These are phyloP conservation scores for Aspergillus awamori DNA, from an alignment of 2,329 filamentous ascomycete species.

Conservation along the genomic window DNA sequence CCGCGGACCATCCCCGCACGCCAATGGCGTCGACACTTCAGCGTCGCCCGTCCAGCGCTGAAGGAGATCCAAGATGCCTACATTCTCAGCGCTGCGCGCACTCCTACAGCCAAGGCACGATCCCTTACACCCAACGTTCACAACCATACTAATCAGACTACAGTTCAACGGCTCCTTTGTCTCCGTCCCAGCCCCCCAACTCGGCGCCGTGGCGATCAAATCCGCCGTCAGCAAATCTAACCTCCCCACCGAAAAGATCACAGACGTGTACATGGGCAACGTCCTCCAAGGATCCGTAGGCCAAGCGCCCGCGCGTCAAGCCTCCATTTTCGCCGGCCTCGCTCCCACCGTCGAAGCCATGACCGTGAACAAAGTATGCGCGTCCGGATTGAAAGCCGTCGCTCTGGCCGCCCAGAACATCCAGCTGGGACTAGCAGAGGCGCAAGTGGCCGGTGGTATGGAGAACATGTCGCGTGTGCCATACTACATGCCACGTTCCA, in stretches of 20 bases:
- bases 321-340: conserved; percentile 83
- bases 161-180: conserved; percentile 94
- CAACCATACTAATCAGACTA: neutral
- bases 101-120: conserved; percentile 81
- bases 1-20: conserved; percentile 40
- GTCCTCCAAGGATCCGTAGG: conserved; percentile 83
- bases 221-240: conserved; percentile 84
- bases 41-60: conserved; percentile 49
- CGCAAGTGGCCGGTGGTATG: conserved; percentile 92
- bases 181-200: conserved; percentile 78
- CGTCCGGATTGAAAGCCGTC: conserved; percentile 91
- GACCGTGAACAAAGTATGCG: conserved; percentile 98
- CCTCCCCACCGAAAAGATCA: conserved; percentile 77
- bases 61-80: conserved; percentile 87
- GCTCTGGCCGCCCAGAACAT: conserved; percentile 90
- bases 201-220: conserved; percentile 90
- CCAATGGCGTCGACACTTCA: conserved; percentile 56
- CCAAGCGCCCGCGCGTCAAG: conserved; percentile 90
- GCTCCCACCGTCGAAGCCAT: conserved; percentile 79
- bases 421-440: conserved; percentile 84
- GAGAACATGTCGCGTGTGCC: conserved; percentile 96
- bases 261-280: conserved; percentile 97
- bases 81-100: conserved; percentile 86
- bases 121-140: neutral
- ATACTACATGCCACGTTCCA: conserved; percentile 84